phyloP scores from a whole-genome alignment of 306 rosid species.

The Geum urbanum region DNA sequence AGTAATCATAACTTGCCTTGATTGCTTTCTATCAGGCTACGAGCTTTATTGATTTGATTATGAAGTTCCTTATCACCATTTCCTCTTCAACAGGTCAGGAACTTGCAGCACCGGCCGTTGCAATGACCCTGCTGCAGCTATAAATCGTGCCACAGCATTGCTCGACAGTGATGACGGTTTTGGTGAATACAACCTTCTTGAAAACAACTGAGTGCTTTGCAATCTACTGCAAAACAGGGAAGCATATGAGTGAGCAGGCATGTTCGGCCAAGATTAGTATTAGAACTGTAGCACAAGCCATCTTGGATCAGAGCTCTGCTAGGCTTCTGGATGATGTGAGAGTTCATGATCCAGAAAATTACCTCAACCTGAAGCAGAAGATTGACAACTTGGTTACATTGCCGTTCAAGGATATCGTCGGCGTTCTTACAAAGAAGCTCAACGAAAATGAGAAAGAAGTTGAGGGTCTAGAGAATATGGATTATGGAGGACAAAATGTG shows the following conservation, averaged over 20 bases:
- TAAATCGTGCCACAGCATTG: slow-evolving; percentile 7
- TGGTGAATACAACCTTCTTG: slow-evolving; percentile 8
- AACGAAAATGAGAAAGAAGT: not conserved
- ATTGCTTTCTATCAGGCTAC: slow-evolving; percentile 9
- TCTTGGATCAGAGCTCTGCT: slow-evolving; percentile 5
- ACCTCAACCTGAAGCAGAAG: not conserved
- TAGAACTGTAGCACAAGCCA: not conserved
- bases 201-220: slow-evolving; percentile 12
- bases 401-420: not conserved
- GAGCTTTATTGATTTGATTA: slow-evolving; percentile 3
- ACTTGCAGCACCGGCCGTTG: slow-evolving; percentile 8
- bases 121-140: not conserved
- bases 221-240: slow-evolving; percentile 16
- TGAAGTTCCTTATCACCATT: slow-evolving; percentile 2
- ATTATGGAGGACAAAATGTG: not conserved
- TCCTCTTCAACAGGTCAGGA: slow-evolving; percentile 1
- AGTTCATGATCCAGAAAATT: slow-evolving; percentile 4
- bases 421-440: not conserved
- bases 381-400: slow-evolving; percentile 1
- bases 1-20: slow-evolving; percentile 12
- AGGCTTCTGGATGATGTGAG: slow-evolving; percentile 11
- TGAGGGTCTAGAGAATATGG: not conserved
- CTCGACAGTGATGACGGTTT: slow-evolving; percentile 6
- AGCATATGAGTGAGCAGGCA: not conserved
- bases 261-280: not conserved